Percentiles rank a stretch among this genome's conserved stretches.
These are phyloP conservation scores for Aspergillus biplanus DNA, from an alignment of 495 filamentous ascomycete species.

Conservation along the genomic window DNA sequence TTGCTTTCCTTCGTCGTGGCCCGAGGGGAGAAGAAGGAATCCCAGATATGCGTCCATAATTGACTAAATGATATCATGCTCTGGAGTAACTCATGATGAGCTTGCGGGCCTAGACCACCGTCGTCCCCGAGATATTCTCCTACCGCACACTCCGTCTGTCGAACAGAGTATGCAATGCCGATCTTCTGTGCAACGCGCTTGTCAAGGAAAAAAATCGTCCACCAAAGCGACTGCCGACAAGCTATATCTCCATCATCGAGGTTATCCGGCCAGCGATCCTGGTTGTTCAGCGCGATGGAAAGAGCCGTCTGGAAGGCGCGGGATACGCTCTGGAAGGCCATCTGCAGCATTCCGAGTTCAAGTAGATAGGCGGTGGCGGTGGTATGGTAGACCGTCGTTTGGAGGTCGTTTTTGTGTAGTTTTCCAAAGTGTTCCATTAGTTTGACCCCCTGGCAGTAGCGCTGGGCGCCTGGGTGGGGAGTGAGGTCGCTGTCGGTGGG, in stretches of 20 bases:
- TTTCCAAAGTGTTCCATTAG: not conserved
- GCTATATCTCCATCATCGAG: not conserved
- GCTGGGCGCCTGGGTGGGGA: conserved; percentile 3
- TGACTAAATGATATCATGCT: not conserved
- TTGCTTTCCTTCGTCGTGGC: not conserved
- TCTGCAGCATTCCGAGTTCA: not conserved
- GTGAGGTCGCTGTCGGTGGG: conserved; percentile 4
- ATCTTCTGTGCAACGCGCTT: not conserved
- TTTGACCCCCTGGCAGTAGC: not conserved
- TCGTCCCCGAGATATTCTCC: not conserved
- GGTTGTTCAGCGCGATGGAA: not conserved
- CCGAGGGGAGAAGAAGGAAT: not conserved
- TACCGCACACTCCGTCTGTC: not conserved
- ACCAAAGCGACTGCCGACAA: not conserved
- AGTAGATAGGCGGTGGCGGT: not conserved
- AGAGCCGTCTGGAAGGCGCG: not conserved
- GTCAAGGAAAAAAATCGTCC: not conserved
- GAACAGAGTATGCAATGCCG: not conserved
- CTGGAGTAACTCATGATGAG: not conserved
- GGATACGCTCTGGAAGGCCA: not conserved
- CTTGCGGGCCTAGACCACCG: not conserved
- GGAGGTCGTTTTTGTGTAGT: not conserved
- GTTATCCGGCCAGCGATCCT: not conserved
- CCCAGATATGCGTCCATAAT: not conserved
- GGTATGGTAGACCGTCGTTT: not conserved